These are phyloP conservation scores for Sherardia arvensis DNA, from an alignment of 257 asterid species.

Conservation along the genomic window DNA sequence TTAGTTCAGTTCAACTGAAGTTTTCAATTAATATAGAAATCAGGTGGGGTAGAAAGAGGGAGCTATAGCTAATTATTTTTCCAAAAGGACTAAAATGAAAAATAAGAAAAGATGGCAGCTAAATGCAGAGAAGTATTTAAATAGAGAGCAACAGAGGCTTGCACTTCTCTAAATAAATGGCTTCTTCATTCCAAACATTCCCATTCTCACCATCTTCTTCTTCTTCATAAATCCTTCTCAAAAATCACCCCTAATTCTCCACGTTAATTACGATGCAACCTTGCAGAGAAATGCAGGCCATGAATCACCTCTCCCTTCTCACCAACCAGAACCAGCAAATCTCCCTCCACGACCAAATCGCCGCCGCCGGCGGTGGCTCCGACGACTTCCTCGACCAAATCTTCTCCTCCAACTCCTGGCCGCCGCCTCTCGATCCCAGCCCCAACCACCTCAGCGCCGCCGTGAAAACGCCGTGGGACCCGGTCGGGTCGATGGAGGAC, in stretches of 20 bases:
- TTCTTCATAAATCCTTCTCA: neutral
- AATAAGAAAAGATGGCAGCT: neutral
- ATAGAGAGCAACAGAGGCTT: neutral
- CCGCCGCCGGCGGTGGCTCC: constrained; percentile 26
- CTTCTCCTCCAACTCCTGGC: constrained; percentile 52
- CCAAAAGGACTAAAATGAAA: neutral
- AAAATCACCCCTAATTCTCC: neutral
- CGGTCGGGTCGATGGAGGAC: constrained; percentile 17
- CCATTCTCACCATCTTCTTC: neutral
- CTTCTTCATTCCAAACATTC: constrained; percentile 13
- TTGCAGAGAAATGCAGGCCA: constrained; percentile 38
- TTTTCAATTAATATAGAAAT: no score
- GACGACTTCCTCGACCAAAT: constrained; percentile 78
- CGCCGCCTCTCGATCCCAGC: constrained; percentile 15
- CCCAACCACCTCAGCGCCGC: neutral
- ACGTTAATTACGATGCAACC: constrained; percentile 17
- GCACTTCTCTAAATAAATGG: neutral
- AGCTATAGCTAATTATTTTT: no score
- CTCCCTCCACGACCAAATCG: constrained; percentile 40
- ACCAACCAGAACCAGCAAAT: constrained; percentile 43
- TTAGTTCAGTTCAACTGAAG: no score
- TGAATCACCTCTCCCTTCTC: constrained; percentile 36
- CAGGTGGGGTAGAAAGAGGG: no score
- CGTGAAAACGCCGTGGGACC: constrained; percentile 24
- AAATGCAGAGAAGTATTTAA: neutral